Conservation (phyloP, 148 eudicot species). For the Cornus florida region DNA sequence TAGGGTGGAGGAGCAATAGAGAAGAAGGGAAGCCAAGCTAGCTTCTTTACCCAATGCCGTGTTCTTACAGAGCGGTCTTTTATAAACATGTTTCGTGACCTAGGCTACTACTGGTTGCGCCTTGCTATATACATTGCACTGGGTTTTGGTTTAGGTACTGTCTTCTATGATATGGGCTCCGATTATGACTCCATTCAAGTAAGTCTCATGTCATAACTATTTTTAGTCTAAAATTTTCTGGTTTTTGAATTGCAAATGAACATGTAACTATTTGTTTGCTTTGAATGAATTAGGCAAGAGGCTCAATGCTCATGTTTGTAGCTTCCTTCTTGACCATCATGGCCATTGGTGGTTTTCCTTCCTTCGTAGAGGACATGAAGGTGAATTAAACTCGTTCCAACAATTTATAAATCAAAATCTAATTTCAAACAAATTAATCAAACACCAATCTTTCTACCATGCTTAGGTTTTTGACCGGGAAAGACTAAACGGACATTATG, state of each 20-base stretch:
- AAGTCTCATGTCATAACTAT: conserved; percentile 4
- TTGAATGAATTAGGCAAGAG: conserved; percentile 31
- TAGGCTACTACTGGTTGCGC: conserved; percentile 51
- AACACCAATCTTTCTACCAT: no score
- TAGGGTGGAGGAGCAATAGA: conserved; percentile 9
- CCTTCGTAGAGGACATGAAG: conserved; percentile 54
- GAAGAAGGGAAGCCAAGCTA: conserved; percentile 31
- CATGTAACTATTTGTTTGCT: neutral
- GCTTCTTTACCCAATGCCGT: conserved; percentile 27
- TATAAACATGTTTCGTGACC: conserved; percentile 44
- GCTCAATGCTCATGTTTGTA: conserved; percentile 44
- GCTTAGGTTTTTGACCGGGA: conserved; percentile 20
- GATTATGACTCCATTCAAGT: conserved; percentile 35
- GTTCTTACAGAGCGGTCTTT: conserved; percentile 37
- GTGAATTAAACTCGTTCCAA: conserved; percentile 3
- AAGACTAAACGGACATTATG: conserved; percentile 22
- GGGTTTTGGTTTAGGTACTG: conserved; percentile 34
- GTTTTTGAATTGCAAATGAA: neutral
- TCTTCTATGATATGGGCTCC: conserved; percentile 29
- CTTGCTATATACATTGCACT: conserved; percentile 25
- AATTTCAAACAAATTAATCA: no score
- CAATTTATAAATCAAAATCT: neutral
- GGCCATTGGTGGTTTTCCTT: conserved; percentile 53
- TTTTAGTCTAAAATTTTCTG: neutral
- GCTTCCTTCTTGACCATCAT: conserved; percentile 38